Evolutionary conservation across 1,139 yeast species (phyloP), one percentile per base, ranked within the genome.

Genomic region (Blastobotrys proliferans): DNA sequence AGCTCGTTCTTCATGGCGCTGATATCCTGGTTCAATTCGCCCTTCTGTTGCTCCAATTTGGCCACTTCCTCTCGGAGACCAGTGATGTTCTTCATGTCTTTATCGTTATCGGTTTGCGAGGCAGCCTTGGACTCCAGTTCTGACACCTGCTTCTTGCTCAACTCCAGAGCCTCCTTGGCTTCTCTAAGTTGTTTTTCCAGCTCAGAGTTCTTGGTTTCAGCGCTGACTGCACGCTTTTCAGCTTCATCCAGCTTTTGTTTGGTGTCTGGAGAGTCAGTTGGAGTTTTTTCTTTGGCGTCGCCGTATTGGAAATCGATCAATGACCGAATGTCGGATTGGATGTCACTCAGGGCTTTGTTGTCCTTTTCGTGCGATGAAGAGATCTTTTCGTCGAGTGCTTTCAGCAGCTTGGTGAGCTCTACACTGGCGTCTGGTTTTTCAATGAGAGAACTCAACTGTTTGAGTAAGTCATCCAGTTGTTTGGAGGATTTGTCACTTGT

Each of bases 1-100:
- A 63, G 54, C 4, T 56, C 58, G 6, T 57, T 44, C 20, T 57
- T 52, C 44, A 66, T 42, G 3, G 47, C 33, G 6, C 53, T 59
- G 9, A 58, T 33, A 33, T 51, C 54, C 1, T 50, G 45, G 8
- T 57, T 52, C 14, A 64, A 41, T 13, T 46, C 47, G 0, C 41
- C 35, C 43, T 61, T 63, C 16, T 53, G 44, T 10, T 36, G 40
- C 1, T 48, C 44, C 10, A 66, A 42, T 2, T 46, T 43, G 1
- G 42, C 26, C 1, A 63, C 45, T 9, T 55, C 46, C 1, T 36
- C 31, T 1, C 49, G 49, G 1, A 57, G 41, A 9, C 18, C 33
- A 34, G 32, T 3, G 31, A 43, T 35, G 36, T 25, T 13, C 14
- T 34, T 10, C 35, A 28, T 32, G 14, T 40, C 29, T 14, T 26